These are phyloP conservation scores for Carex scoparia DNA, from an alignment of 176 grass and related monocot species.

Conservation along the genomic window DNA sequence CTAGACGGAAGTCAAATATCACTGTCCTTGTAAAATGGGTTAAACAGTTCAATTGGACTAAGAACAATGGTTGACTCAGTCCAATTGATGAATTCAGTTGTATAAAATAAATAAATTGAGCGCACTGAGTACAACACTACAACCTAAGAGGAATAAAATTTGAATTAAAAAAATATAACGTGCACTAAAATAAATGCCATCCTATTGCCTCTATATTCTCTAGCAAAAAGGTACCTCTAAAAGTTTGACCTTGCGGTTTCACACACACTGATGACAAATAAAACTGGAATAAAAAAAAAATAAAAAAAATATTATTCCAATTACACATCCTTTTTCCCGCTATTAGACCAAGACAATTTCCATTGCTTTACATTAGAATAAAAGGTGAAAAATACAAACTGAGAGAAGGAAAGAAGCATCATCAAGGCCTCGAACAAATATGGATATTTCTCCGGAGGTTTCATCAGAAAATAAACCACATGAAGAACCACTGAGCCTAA, in stretches of 20 bases:
- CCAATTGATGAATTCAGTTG: not conserved
- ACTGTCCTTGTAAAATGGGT: not conserved
- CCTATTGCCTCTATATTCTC: no score
- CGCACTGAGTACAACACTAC: not conserved
- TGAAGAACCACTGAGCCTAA: conserved; percentile 46
- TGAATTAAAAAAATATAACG: no score
- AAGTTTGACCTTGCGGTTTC: no score
- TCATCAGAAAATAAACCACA: conserved; percentile 51
- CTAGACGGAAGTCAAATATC: not conserved
- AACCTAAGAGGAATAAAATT: not conserved
- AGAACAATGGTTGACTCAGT: not conserved
- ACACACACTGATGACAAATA: not conserved
- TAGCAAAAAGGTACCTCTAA: no score
- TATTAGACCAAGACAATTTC: conserved; percentile 48
- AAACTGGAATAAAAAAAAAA: not conserved
- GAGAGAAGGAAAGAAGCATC: conserved; percentile 80
- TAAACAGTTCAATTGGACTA: not conserved
- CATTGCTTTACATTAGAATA: conserved; percentile 88
- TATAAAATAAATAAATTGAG: not conserved
- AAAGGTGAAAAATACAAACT: conserved; percentile 57
- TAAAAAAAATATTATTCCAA: conserved; percentile 29
- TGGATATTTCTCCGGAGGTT: conserved; percentile 73
- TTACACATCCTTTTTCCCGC: conserved; percentile 59
- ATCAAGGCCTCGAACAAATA: conserved; percentile 85
- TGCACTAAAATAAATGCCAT: no score